Evolutionary conservation across 495 filamentous ascomycete species (phyloP), one percentile per base, ranked within the genome.

Genomic region (Penicillium canariense): DNA sequence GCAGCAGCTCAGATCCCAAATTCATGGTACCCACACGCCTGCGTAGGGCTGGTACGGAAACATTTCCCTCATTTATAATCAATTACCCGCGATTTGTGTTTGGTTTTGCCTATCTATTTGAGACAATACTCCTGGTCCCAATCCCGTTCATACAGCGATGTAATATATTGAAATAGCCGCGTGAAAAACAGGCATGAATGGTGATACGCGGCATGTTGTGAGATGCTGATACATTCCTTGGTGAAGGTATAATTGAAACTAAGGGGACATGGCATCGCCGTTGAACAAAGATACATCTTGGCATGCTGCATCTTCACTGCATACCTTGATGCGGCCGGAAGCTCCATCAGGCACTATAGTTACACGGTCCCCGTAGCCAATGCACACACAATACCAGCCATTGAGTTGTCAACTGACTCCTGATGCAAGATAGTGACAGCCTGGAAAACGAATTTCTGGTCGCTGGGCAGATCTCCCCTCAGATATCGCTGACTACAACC

Each of bases 271-370:
- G 20, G 15, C 5, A 10, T 45, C 23, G 15, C 8, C 1, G 18
- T 44, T 23, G 10, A 43, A 1, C 39, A 12, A 23, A 38, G 10
- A 32, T 34, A 31, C 28, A 26, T n/a, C 51, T 42, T 22, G 23
- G 34, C 58, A 65, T 62, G 51, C 59, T 52, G 36, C 57, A 48
- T 48, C 43, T 15, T 15, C 5, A 34, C 30, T 54, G 40, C 52
- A 57, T 60, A 45, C 42, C 48, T 58, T 30, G 10, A 5, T 9
- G 56, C 17, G 59, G 55, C 26, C 49, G 46, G 50, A 12, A 42
- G 44, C 36, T 32, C 11, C 40, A n/a, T 26, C 40, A 12, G 22
- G 11, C 20, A 27, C 22, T 26, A n/a, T 11, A 55, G 60, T 60
- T 62, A 62, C 60, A 66, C 56, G 9, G 20, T 25, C 38, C 12